These are phyloP conservation scores for Zelonia costaricensis DNA, from an alignment of 208 protist genomes.

Conservation along the genomic window DNA sequence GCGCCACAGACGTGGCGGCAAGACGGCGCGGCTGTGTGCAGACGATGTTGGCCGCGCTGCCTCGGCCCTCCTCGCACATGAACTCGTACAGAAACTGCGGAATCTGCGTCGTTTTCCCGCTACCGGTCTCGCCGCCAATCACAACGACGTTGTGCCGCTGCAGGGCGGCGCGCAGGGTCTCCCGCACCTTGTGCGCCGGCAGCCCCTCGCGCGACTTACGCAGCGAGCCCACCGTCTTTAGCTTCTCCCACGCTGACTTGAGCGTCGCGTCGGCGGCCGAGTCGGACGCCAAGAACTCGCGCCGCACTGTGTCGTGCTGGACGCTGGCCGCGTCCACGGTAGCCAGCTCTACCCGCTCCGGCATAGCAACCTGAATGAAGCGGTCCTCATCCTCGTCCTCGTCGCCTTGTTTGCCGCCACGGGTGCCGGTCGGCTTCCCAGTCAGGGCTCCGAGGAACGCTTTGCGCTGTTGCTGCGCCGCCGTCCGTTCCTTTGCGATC, in stretches of 20 bases:
- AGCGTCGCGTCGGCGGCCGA: constrained; percentile 38
- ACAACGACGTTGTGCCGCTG: constrained; percentile 90
- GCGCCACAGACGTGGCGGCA: constrained; percentile 92
- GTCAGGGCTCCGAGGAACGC: constrained; percentile 67
- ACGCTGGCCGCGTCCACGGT: constrained; percentile 49
- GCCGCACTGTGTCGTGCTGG: constrained; percentile 33
- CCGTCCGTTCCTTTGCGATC: constrained; percentile 32
- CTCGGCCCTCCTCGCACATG: constrained; percentile 81
- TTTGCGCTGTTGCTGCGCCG: constrained; percentile 56
- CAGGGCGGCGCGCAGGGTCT: constrained; percentile 62
- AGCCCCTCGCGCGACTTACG: constrained; percentile 51
- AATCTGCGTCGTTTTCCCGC: constrained; percentile 98
- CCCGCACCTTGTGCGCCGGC: constrained; percentile 72
- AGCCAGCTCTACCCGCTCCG: constrained; percentile 60
- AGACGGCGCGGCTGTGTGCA: constrained; percentile 95
- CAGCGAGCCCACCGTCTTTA: constrained; percentile 54
- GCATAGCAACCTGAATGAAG: constrained; percentile 56
- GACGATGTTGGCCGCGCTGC: constrained; percentile 89
- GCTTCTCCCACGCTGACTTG: constrained; percentile 55
- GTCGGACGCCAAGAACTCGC: constrained; percentile 53
- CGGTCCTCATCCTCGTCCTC: constrained; percentile 56
- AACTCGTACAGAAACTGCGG: constrained; percentile 97
- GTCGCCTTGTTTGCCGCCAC: constrained; percentile 5
- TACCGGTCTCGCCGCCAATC: constrained; percentile 97
- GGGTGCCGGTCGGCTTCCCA: constrained; percentile 20